phyloP scores from a whole-genome alignment of 164 flowering plant species.

The Nymphaea thermarum region DNA sequence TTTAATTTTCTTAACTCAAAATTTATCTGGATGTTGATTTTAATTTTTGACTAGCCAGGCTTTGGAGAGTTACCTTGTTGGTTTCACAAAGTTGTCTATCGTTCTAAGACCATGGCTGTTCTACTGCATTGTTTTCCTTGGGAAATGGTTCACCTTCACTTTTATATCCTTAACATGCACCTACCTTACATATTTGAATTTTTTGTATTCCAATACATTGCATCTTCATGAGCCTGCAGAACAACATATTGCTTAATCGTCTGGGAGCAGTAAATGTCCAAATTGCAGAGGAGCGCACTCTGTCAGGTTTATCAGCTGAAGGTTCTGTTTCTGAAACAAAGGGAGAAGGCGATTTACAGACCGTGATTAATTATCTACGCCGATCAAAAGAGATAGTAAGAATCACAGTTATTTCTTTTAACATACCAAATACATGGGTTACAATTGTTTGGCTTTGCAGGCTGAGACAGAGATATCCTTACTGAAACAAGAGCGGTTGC shows the following conservation, averaged over 20 bases:
- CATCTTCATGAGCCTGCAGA: constrained; percentile 24
- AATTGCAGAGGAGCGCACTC: constrained; percentile 52
- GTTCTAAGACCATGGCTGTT: too few species aligned
- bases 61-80: too few species aligned
- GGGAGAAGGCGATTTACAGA: constrained; percentile 55
- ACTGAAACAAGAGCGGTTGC: constrained; percentile 73
- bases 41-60: too few species aligned
- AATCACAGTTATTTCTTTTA: background rate
- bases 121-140: too few species aligned
- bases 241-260: constrained; percentile 59
- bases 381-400: constrained; percentile 80
- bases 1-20: too few species aligned
- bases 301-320: constrained; percentile 30
- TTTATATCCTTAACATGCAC: background rate
- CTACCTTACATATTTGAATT: background rate
- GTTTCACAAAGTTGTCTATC: too few species aligned
- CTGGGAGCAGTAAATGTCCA: constrained; percentile 83
- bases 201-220: background rate
- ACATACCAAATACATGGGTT: background rate
- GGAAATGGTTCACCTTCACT: background rate
- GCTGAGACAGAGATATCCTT: constrained; percentile 89
- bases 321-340: constrained; percentile 14
- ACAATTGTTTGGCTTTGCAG: constrained; percentile 23
- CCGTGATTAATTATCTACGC: constrained; percentile 64
- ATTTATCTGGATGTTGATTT: too few species aligned